phyloP scores from a whole-genome alignment of 805 yeast genomes.

The Debaryomyces hansenii region DNA sequence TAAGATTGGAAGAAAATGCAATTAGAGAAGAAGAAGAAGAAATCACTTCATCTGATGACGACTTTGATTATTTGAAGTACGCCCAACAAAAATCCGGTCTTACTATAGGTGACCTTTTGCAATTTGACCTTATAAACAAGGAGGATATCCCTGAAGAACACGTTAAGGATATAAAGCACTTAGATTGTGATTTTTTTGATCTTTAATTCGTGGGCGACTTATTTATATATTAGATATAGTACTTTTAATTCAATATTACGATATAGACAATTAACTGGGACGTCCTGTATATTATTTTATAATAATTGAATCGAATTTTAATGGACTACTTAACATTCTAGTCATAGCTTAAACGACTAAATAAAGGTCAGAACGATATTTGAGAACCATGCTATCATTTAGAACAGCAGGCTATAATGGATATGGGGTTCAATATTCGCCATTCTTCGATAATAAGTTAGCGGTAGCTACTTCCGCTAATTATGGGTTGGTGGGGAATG shows the following conservation, averaged over 20 bases:
- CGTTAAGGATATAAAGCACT: constrained; percentile 33
- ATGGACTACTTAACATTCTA: too few species aligned
- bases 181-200: constrained; percentile 35
- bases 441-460: constrained; percentile 83
- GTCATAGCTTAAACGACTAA: too few species aligned
- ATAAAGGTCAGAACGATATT: too few species aligned
- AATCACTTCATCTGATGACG: constrained; percentile 49
- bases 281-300: neutral
- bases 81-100: constrained; percentile 72
- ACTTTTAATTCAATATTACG: neutral
- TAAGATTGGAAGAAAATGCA: constrained; percentile 26
- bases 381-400: constrained; percentile 58
- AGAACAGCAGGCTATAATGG: constrained; percentile 84
- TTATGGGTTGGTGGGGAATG: constrained; percentile 93
- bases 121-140: constrained; percentile 49
- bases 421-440: constrained; percentile 84
- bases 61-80: constrained; percentile 77
- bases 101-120: constrained; percentile 71
- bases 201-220: constrained; percentile 5
- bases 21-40: constrained; percentile 21
- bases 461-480: constrained; percentile 92
- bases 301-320: too few species aligned
- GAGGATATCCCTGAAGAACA: constrained; percentile 25
- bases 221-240: neutral
- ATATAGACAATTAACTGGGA: neutral